Base-by-base conservation (phyloP, 805 yeast genomes). In the Saccharomycopsis guyanensis region DNA sequence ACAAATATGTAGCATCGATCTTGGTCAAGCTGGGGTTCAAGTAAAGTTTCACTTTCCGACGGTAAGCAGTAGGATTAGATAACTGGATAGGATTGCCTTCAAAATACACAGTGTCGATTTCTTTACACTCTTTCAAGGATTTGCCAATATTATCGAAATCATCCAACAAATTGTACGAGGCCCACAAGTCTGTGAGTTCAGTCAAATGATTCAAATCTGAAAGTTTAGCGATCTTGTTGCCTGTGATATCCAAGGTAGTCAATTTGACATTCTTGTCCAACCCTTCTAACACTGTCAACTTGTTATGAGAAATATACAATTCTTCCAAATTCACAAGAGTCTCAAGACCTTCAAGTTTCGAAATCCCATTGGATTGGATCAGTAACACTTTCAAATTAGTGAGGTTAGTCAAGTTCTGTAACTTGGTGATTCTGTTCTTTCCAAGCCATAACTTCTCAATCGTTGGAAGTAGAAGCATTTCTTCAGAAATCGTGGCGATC, bases 111-210 rank as follows among this genome's bases (percentile, higher is more conserved):
- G 96, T 87, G 43, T 87, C 95, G 44, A 93, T 68, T 4, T 73
- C 68, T 1, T 77, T 74, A 43, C 86, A 66, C 34, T 67, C 66
- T 12, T 79, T 77, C 50, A 93, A 70, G 59, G 86, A 80, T 18
- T 72, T 61, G 43, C 77, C 80, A 39, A 93, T 66, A 43, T 86
- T 81, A 29, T 80, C 78, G 62, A 85, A 89, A 35, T 76, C 69
- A 29, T 76, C 73, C 19, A 93, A 62, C 56, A 75, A 63, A 62
- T 91, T 93, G 57, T 77, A 76, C 0, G 96, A 84, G 22, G 94
- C 87, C 98, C 99, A 93, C 45, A 93, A 68, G 63, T 93, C 99
- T 6, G 96, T 88, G 48, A 93, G 69, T n/a, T 80, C 58, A 0
- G 54, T 61, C 48, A 93, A 71, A 55, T 84, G 93, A 1, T 69